These are phyloP conservation scores for Mucor sp. DNA, from an alignment of 371 early-diverging fungal species.

Conservation along the genomic window DNA sequence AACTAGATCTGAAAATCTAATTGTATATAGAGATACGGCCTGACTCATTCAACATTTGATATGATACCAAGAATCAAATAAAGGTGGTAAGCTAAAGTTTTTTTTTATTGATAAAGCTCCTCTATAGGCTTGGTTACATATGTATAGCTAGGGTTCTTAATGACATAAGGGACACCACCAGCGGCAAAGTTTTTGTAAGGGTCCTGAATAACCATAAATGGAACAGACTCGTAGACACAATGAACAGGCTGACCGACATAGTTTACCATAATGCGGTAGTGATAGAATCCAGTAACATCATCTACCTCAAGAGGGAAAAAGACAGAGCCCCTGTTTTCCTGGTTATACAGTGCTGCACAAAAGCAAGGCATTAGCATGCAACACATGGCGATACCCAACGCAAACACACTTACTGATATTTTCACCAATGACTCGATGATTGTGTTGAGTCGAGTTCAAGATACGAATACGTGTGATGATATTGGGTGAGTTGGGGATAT, in stretches of 20 bases:
- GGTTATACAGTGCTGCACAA: slow-evolving; percentile 15
- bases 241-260: slow-evolving; percentile 28
- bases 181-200: slow-evolving; percentile 13
- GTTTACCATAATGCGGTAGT: slow-evolving; percentile 44
- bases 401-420: slow-evolving; percentile 30
- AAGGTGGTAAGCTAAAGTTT: no score
- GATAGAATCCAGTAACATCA: slow-evolving; percentile 30
- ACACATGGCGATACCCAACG: no score
- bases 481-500: slow-evolving; percentile 21
- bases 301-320: slow-evolving; percentile 25
- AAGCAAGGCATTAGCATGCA: background rate
- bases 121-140: background rate
- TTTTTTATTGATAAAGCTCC: background rate
- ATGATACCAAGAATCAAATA: no score
- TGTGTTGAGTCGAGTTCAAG: slow-evolving; percentile 36
- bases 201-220: slow-evolving; percentile 32
- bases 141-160: background rate
- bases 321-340: slow-evolving; percentile 23
- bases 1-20: no score
- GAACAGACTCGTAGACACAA: slow-evolving; percentile 39
- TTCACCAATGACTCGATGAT: slow-evolving; percentile 35
- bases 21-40: no score
- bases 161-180: slow-evolving; percentile 8
- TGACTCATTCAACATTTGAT: no score
- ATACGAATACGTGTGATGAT: slow-evolving; percentile 41